Evolutionary conservation across 225 moss, liverwort and hornwort genomes (phyloP).

Genomic region (Pleurozium schreberi): DNA sequence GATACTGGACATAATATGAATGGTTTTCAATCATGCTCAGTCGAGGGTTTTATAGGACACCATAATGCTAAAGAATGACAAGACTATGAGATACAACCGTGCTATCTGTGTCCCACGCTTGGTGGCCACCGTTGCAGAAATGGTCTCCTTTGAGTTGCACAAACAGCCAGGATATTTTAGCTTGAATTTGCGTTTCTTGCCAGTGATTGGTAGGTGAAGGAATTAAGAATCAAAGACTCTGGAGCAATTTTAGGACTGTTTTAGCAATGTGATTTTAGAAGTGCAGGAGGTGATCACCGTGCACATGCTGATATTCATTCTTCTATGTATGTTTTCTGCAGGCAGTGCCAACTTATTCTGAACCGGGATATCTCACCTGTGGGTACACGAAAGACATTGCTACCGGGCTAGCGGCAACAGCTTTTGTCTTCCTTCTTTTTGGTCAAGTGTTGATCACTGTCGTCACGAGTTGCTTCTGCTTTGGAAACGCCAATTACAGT

Average conservation of each 20-base stretch:
- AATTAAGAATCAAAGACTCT: background rate
- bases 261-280: background rate
- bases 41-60: background rate
- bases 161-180: background rate
- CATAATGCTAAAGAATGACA: background rate
- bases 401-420: constrained; percentile 52
- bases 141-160: background rate
- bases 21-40: background rate
- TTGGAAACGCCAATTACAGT: background rate
- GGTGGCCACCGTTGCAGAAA: background rate
- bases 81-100: background rate
- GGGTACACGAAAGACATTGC: constrained; percentile 46
- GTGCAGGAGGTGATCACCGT: background rate
- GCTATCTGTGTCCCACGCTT: background rate
- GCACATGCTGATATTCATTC: background rate
- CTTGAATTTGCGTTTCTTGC: background rate
- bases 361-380: constrained; percentile 33
- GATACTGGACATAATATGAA: background rate
- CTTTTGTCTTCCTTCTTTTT: constrained; percentile 39
- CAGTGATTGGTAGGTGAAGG: background rate
- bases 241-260: background rate
- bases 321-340: constrained; percentile 1
- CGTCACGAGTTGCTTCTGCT: constrained; percentile 13
- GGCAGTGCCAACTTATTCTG: constrained; percentile 5
- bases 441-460: constrained; percentile 35